A percentile compares a stretch with the other conserved stretches of the same genome.
Evolutionary conservation across 2,329 filamentous ascomycete species (phyloP).

Genomic region (Drechslerella stenobrocha): DNA sequence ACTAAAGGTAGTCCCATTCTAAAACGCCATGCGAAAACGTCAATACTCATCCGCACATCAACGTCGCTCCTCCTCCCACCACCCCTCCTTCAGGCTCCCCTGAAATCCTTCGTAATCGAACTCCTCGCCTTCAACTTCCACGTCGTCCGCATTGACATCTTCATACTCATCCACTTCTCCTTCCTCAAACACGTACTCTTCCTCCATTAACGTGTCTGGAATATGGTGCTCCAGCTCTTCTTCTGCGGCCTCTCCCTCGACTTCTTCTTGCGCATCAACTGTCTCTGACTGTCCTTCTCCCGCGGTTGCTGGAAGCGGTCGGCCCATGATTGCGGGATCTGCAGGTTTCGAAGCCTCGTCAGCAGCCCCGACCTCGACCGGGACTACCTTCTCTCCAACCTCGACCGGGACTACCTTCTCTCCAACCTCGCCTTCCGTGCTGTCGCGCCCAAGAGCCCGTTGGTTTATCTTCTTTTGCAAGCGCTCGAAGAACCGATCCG

Average conservation of each 20-base stretch:
- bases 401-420: too few relatives aligned
- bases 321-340: not conserved
- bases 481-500: constrained; percentile 13
- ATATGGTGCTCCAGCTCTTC: constrained; percentile 12
- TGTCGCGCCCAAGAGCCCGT: constrained; percentile 1
- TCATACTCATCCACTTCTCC: constrained; percentile 7
- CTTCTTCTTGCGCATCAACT: not conserved
- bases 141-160: not conserved
- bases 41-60: constrained; percentile 1
- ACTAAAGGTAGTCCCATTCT: too few relatives aligned
- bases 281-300: constrained; percentile 1
- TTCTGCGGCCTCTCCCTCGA: constrained; percentile 18
- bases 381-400: too few relatives aligned
- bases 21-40: not conserved
- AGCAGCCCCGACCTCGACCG: too few relatives aligned
- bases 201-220: constrained; percentile 22
- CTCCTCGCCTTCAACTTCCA: constrained; percentile 16
- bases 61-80: constrained; percentile 11
- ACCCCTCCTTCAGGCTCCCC: constrained; percentile 11
- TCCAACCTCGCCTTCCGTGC: not conserved
- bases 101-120: constrained; percentile 41
- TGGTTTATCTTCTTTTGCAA: constrained; percentile 15
- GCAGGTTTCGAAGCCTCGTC: not conserved
- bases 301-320: not conserved
- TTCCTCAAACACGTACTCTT: constrained; percentile 34